Conservation (phyloP, 1,284 basidiomycete genomes). For the Peniophora sp. region DNA sequence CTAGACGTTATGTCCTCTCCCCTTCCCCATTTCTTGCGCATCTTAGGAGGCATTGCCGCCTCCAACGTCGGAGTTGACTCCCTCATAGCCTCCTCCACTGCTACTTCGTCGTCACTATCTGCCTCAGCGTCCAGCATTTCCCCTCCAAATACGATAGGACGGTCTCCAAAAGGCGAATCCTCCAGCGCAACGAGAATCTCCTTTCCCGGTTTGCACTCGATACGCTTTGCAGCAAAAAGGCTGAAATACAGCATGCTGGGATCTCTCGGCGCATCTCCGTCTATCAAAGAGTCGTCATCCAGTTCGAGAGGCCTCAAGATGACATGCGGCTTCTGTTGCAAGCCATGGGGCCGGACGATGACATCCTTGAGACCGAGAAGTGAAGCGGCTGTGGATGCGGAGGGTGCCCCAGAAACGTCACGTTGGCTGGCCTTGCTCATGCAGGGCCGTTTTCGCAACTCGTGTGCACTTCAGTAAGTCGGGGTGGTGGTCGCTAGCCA, state of each 20-base stretch:
- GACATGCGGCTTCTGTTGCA: constrained; percentile 51
- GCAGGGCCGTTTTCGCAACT: constrained; percentile 4
- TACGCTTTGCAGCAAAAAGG: constrained; percentile 55
- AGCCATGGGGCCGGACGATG: constrained; percentile 49
- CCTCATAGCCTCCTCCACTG: constrained; percentile 24
- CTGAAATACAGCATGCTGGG: constrained; percentile 40
- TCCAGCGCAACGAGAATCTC: constrained; percentile 54
- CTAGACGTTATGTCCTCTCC: constrained; percentile 30
- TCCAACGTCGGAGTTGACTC: constrained; percentile 10
- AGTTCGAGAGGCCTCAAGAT: constrained; percentile 47
- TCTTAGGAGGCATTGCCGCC: constrained; percentile 40
- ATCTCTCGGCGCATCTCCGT: constrained; percentile 25
- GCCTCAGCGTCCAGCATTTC: constrained; percentile 28
- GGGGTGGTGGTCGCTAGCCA: too few relatives aligned
- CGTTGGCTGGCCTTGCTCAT: constrained; percentile 10
- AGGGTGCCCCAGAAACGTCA: constrained; percentile 5
- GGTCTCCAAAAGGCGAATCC: constrained; percentile 44
- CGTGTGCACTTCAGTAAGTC: constrained; percentile 10
- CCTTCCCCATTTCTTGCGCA: constrained; percentile 48
- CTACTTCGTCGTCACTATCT: constrained; percentile 18
- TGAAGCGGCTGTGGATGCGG: constrained; percentile 30
- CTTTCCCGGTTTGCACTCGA: constrained; percentile 59
- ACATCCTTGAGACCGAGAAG: constrained; percentile 48
- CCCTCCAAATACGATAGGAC: constrained; percentile 47
- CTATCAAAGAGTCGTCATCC: constrained; percentile 29